Evolutionary conservation across 192 early-diverging fungal species (phyloP).

Genomic region (Mycoemilia scoparia): DNA sequence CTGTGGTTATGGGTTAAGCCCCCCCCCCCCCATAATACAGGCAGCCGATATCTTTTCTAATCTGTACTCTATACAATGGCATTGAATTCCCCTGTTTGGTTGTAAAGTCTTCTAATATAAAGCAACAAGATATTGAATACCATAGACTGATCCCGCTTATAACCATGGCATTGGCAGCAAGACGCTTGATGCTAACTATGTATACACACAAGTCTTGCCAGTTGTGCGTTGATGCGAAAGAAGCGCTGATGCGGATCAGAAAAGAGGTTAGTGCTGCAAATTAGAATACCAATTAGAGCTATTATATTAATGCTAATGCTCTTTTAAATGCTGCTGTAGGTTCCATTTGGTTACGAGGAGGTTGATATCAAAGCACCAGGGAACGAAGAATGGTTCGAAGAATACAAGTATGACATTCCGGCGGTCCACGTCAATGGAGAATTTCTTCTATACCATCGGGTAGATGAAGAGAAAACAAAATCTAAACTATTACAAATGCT

Average conservation of each 20-base stretch:
- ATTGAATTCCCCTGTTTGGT: too few species aligned
- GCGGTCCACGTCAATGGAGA: conserved; percentile 22
- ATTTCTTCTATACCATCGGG: conserved; percentile 24
- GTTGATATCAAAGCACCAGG: conserved; percentile 22
- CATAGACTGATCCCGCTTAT: background rate
- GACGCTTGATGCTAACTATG: conserved; percentile 21
- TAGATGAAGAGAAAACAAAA: conserved; percentile 14
- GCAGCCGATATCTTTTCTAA: too few species aligned
- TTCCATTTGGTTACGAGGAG: conserved; percentile 20
- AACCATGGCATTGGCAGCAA: background rate
- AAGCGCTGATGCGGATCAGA: conserved; percentile 16
- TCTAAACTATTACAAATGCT: conserved; percentile 13
- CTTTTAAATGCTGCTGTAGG: conserved; percentile 14
- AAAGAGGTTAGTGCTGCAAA: too few species aligned
- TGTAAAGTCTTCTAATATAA: too few species aligned
- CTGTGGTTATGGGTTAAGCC: too few species aligned
- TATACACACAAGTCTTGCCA: conserved; percentile 27
- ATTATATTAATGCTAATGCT: too few species aligned
- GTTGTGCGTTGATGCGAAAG: conserved; percentile 24
- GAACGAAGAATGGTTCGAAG: conserved; percentile 23
- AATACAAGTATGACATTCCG: conserved; percentile 28
- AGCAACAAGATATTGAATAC: background rate
- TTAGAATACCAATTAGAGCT: too few species aligned
- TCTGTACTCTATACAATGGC: too few species aligned
- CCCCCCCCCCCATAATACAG: too few species aligned